phyloP scores from a whole-genome alignment of 768 basidiomycete species.

The Lactarius tabidus region DNA sequence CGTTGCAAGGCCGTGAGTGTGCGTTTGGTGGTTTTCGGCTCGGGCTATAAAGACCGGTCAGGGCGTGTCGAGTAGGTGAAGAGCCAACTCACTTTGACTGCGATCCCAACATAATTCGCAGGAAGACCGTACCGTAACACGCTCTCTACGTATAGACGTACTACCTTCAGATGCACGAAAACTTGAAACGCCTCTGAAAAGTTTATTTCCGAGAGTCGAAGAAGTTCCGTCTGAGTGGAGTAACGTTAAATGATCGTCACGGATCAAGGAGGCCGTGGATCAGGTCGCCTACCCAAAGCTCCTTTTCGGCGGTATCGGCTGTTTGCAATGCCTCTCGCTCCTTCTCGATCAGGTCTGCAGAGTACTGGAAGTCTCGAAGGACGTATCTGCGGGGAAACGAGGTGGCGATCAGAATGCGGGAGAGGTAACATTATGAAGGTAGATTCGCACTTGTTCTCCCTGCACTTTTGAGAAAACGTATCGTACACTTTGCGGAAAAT shows the following conservation, averaged over 20 bases:
- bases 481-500: constrained; percentile 90
- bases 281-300: constrained; percentile 79
- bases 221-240: constrained; percentile 73
- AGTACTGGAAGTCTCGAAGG: constrained; percentile 89
- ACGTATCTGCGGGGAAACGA: constrained; percentile 60
- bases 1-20: constrained; percentile 64
- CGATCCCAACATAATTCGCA: constrained; percentile 79
- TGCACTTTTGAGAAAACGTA: constrained; percentile 87
- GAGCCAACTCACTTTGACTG: constrained; percentile 61
- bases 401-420: constrained; percentile 2
- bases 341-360: constrained; percentile 74
- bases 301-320: constrained; percentile 87
- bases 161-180: constrained; percentile 87
- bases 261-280: background rate
- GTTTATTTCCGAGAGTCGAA: constrained; percentile 87
- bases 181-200: constrained; percentile 97
- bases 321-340: constrained; percentile 76
- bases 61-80: background rate
- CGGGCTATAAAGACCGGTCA: constrained; percentile 54
- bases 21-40: constrained; percentile 79
- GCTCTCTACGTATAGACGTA: constrained; percentile 90
- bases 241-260: constrained; percentile 3
- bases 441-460: constrained; percentile 79
- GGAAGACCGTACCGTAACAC: constrained; percentile 95
- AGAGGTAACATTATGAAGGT: background rate